Percentiles rank a stretch among this genome's conserved stretches.
Evolutionary conservation across 345 rosid species (phyloP).

Genomic region (Citrus medica): DNA sequence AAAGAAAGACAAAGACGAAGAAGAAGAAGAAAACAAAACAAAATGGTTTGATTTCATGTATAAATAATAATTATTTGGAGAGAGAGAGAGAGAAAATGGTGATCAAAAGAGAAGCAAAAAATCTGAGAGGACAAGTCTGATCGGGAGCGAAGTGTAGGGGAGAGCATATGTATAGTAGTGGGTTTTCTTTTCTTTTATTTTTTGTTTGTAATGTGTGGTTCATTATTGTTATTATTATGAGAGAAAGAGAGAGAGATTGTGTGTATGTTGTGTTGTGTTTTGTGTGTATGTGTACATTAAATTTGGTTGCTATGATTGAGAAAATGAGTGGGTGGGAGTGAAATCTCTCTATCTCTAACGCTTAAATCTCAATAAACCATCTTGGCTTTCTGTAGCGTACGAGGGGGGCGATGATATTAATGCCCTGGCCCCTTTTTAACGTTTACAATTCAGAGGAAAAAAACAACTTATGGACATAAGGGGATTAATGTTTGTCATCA

Average conservation of each 20-base stretch:
- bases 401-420: slow-evolving; percentile 39
- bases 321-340: slow-evolving; percentile 60
- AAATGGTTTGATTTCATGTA: background rate
- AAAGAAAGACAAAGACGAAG: background rate
- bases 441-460: slow-evolving; percentile 16
- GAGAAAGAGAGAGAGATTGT: slow-evolving; percentile 4
- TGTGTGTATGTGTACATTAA: background rate
- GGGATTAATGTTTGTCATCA: too few species aligned
- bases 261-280: background rate
- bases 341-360: slow-evolving; percentile 7
- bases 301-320: slow-evolving; percentile 33
- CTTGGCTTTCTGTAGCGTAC: slow-evolving; percentile 47
- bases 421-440: slow-evolving; percentile 29
- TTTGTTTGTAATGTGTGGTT: background rate
- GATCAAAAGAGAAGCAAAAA: slow-evolving; percentile 24
- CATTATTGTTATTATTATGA: background rate
- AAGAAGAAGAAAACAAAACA: slow-evolving; percentile 15
- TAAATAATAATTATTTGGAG: background rate
- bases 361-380: too few species aligned
- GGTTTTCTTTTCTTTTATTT: background rate
- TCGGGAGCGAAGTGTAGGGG: slow-evolving; percentile 28
- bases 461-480: too few species aligned
- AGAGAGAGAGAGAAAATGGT: slow-evolving; percentile 11
- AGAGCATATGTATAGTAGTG: background rate
- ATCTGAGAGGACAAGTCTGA: slow-evolving; percentile 37